Percentiles rank a stretch among this genome's conserved stretches.
These are phyloP conservation scores for Penicillium steckii DNA, from an alignment of 495 filamentous ascomycete species.

Conservation along the genomic window DNA sequence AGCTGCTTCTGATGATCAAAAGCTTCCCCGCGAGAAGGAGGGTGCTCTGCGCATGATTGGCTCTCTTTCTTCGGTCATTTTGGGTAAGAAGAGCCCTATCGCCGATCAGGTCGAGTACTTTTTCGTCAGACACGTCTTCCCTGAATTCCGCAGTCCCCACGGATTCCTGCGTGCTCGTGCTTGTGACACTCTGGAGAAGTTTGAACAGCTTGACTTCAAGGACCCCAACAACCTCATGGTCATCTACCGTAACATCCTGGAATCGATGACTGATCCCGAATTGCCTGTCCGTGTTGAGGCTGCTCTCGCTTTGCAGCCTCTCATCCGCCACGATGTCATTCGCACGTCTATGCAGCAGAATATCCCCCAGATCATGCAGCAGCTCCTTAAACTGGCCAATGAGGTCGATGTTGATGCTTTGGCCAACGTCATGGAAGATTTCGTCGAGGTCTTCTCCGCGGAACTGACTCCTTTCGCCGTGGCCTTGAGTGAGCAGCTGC, in stretches of 20 bases:
- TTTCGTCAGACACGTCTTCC: slow-evolving; percentile 96
- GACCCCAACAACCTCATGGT: slow-evolving; percentile 90
- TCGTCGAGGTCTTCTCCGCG: slow-evolving; percentile 94
- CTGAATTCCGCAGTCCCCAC: slow-evolving; percentile 90
- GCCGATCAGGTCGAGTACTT: slow-evolving; percentile 99
- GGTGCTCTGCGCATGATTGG: slow-evolving; percentile 97
- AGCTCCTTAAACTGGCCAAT: slow-evolving; percentile 92
- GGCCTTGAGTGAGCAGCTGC: slow-evolving; percentile 90
- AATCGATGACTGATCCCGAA: slow-evolving; percentile 91
- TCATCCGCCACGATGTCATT: slow-evolving; percentile 94
- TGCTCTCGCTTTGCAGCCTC: slow-evolving; percentile 87
- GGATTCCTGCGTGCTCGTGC: slow-evolving; percentile 94
- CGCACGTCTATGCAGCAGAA: slow-evolving; percentile 92
- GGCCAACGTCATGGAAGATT: slow-evolving; percentile 99
- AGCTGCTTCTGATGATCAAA: slow-evolving; percentile 75
- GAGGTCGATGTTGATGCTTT: slow-evolving; percentile 92
- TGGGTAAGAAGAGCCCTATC: slow-evolving; percentile 97
- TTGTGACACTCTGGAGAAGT: slow-evolving; percentile 96
- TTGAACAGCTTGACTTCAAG: slow-evolving; percentile 93
- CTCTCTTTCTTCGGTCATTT: slow-evolving; percentile 86
- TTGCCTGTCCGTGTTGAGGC: slow-evolving; percentile 93
- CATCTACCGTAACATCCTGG: slow-evolving; percentile 94
- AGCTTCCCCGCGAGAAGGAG: slow-evolving; percentile 92
- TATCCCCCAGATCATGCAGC: slow-evolving; percentile 99
- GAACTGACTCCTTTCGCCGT: slow-evolving; percentile 98